Evolutionary conservation across 1,284 basidiomycete species (phyloP), one percentile per base, ranked within the genome.

Genomic region (Flammula alnicola): DNA sequence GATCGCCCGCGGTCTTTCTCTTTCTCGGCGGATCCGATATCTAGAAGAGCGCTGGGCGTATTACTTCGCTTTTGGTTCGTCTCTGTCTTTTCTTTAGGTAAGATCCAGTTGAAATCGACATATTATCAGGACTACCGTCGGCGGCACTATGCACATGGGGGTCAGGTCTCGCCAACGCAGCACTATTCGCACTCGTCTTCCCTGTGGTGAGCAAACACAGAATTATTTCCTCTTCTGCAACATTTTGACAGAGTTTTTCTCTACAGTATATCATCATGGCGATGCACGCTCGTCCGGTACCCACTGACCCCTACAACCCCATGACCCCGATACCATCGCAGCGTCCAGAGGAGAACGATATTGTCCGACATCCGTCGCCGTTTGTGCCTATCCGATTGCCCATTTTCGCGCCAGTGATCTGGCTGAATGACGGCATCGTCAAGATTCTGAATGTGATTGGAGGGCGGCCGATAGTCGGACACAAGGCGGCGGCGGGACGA

Each of bases 31-130:
- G 40, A 81, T 93, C 41, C 72, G 85, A 43, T 79, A 88, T 63
- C 73, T 93, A 14, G 91, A 93, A 69, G 89, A 93, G 66, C 80
- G 90, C 38, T 93, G 91, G 91, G 80, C 86, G 1, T 93, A 93
- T 66, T 91, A 86, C 63, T 77, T 92, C 50, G 86, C 87, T 5
- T 93, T 92, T 54, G 91, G 91, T 79, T 12, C 75, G 63, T 30
- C 10, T 36, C 47, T 46, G 12, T 48, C 14, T 25, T 22, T 43
- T 55, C 12, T 20, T 20, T 5, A 17, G 8, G 1, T 8, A n/a
- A 32, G 35, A 25, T 25, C 33, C 11, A 3, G 29, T 38, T 52
- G 10, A 48, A 36, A 27, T 7, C 31, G 4, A 22, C 4, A 19
- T 31, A n/a, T 14, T 16, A 9, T 9, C 16, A 86, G 83, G 83